A percentile compares a stretch with the other conserved stretches of the same genome.
phyloP scores from a whole-genome alignment of 2,329 filamentous ascomycete species.

The Colletotrichum sp. region DNA sequence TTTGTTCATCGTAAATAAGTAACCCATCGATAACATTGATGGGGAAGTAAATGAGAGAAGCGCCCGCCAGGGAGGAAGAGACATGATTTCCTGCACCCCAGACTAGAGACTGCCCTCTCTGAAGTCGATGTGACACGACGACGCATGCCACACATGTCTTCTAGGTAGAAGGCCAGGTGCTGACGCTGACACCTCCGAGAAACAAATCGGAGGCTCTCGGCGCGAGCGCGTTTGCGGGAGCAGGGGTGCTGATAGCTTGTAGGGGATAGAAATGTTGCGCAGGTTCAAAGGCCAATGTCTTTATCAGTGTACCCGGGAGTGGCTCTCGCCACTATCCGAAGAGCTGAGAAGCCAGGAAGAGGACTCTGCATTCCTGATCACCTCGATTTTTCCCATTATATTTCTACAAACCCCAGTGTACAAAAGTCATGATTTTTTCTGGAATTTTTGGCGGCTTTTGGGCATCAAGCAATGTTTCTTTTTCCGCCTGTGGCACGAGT shows the following conservation, averaged over 20 bases:
- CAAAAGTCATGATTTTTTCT: background rate
- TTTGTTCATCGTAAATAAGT: background rate
- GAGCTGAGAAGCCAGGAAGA: background rate
- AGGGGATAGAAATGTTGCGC: background rate
- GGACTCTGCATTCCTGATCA: background rate
- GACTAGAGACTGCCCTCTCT: background rate
- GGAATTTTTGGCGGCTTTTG: background rate
- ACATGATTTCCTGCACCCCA: slow-evolving; percentile 1
- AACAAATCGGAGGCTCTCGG: background rate
- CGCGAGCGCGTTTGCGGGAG: background rate
- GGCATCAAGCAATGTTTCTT: background rate
- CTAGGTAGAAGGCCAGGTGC: background rate
- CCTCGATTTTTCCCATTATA: background rate
- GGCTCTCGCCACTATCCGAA: background rate
- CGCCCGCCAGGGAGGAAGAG: background rate
- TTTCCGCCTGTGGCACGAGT: slow-evolving; percentile 7
- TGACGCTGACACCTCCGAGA: background rate
- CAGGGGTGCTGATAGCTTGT: background rate
- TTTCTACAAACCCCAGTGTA: background rate
- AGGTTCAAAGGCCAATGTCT: background rate
- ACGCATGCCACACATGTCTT: background rate
- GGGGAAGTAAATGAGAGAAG: background rate
- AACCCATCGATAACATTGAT: background rate
- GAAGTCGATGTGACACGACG: background rate
- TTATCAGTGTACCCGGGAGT: background rate